These are phyloP conservation scores for Vicia villosa DNA, from an alignment of 306 rosid species.

Conservation along the genomic window DNA sequence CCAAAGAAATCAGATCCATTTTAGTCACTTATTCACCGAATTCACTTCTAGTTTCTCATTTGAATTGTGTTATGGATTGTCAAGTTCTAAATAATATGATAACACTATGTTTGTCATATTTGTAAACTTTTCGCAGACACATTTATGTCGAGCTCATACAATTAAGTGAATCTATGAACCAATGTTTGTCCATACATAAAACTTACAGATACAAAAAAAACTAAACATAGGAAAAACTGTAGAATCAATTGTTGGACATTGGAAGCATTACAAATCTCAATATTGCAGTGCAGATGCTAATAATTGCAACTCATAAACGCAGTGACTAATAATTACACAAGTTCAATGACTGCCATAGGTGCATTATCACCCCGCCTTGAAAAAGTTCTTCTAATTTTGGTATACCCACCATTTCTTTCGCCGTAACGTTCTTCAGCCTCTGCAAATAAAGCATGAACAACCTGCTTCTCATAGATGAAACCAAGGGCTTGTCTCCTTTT, in stretches of 20 bases:
- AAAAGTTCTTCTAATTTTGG: conserved; percentile 79
- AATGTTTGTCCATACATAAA: not conserved
- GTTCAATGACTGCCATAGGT: conserved; percentile 96
- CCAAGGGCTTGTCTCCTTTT: conserved; percentile 98
- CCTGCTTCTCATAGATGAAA: conserved; percentile 89
- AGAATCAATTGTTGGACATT: conserved; percentile 23
- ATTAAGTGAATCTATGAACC: not conserved
- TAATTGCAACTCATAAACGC: conserved; percentile 2
- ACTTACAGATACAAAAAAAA: conserved; percentile 36
- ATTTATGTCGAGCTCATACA: not conserved
- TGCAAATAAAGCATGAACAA: conserved; percentile 92
- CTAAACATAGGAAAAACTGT: conserved; percentile 15
- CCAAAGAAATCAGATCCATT: no score
- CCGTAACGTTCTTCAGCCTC: conserved; percentile 92
- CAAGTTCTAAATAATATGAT: not conserved
- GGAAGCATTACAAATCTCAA: conserved; percentile 32
- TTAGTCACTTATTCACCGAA: no score
- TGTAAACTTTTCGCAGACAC: not conserved
- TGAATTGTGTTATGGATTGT: not conserved
- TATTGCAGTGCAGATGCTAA: conserved; percentile 10
- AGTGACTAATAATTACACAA: conserved; percentile 50
- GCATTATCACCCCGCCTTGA: conserved; percentile 98
- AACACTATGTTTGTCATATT: not conserved
- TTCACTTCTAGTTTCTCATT: not conserved
- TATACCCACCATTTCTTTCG: conserved; percentile 92